Base-by-base conservation (phyloP, 768 basidiomycete genomes). In the Naganishia vishniacii region DNA sequence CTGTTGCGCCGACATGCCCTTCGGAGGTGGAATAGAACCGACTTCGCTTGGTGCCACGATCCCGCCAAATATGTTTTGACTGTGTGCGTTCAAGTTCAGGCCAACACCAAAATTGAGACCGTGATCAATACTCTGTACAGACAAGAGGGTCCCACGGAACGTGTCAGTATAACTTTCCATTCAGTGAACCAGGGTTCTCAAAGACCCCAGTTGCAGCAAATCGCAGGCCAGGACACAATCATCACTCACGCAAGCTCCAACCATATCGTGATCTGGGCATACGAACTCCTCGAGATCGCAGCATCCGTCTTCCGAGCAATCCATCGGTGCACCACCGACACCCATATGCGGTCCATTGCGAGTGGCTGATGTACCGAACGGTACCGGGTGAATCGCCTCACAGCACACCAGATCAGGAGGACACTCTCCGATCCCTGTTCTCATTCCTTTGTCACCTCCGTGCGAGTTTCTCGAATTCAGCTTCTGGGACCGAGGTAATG, bases 211-310 rank as follows among this genome's bases (percentile, higher is more conserved):
- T 8, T 18, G 28, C 49, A 37, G 32, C 32, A 40, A 34, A 26
- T 40, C 1, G 18, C n/a, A n/a, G 8, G 15, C 15, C 13, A 23
- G 20, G 16, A 25, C 1, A 20, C 37, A 40, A 11, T 20, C 11
- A 25, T 25, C 5, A 56, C 53, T 23, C 20, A 56, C 53, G 40
- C 53, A 56, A 25, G 53, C 53, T 23, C 37, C 53, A 26, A 56
- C 53, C 11, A 56, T 37, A 37, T 56, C 32, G 37, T 56, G 53
- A 40, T 56, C 53, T 34, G 37, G 53, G 40, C 53, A 56, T 13
- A 56, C 20, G 26, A 56, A 56, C 15, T 56, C 53, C 12, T 56
- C 53, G 2, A 56, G 34, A 15, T 56, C 53, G 15, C 53, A 56
- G 40, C 53, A 56, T 6, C 53, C 53, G 28, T 56, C 53, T 37